Percentiles rank a stretch among this genome's conserved stretches.
Conservation (phyloP, 1,284 basidiomycete species). For the Moesziomyces globuligerus region DNA sequence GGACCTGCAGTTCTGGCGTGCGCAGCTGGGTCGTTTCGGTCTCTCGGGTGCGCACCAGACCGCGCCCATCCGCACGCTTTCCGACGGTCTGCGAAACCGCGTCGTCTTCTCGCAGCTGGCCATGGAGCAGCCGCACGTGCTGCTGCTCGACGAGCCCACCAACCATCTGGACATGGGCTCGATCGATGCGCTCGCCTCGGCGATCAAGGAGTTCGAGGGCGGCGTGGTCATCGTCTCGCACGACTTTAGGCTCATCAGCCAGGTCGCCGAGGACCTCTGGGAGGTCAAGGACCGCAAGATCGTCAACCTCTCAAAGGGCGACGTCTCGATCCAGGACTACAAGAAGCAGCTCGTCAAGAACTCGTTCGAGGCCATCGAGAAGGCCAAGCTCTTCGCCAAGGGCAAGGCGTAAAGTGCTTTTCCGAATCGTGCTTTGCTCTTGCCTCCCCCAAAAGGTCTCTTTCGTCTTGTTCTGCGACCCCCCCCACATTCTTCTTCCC, state of each 20-base stretch:
- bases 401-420: slow-evolving; percentile 31
- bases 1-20: slow-evolving; percentile 90
- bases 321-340: slow-evolving; percentile 69
- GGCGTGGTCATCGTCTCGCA: slow-evolving; percentile 76
- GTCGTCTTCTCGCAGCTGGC: slow-evolving; percentile 88
- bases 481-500: background rate
- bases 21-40: slow-evolving; percentile 94
- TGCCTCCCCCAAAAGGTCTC: too few species aligned
- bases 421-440: background rate
- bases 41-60: slow-evolving; percentile 93
- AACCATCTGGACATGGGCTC: slow-evolving; percentile 92
- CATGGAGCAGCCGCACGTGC: slow-evolving; percentile 69
- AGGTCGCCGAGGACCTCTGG: slow-evolving; percentile 86
- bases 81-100: slow-evolving; percentile 94
- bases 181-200: slow-evolving; percentile 90
- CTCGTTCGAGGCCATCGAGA: slow-evolving; percentile 61
- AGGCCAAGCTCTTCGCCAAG: slow-evolving; percentile 64
- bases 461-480: background rate
- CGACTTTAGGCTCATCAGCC: slow-evolving; percentile 63
- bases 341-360: slow-evolving; percentile 65
- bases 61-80: slow-evolving; percentile 85
- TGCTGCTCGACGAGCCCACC: slow-evolving; percentile 74
- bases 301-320: slow-evolving; percentile 86
- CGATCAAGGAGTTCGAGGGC: slow-evolving; percentile 96
- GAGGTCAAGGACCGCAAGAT: slow-evolving; percentile 96